Base-by-base conservation (phyloP, 495 filamentous ascomycete species). In the Podospora pseudocomata region DNA sequence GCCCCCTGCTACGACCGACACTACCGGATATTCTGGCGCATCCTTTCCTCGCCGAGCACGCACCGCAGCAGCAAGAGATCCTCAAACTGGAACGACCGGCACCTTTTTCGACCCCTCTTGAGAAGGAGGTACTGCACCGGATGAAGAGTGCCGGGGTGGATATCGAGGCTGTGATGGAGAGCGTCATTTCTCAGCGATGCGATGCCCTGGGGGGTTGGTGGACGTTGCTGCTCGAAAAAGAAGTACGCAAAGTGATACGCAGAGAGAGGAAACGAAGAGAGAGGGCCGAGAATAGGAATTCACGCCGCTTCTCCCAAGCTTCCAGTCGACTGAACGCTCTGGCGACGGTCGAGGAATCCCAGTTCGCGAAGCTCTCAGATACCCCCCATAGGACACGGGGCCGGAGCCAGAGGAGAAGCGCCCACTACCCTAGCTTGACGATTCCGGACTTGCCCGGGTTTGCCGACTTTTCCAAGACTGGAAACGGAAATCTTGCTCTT, bases 141-240 rank as follows among this genome's bases (percentile, higher is more conserved):
- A 97, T 99, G 95, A 90, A 92, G 66, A 92, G 92, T 70, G 96
- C 95, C 3, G 95, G 95, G 0, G 92, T 98, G 39, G 92, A 98
- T 76, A 94, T 96, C 66, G 95, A 99, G 73, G 84, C 90, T 65
- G 92, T 99, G 23, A 93, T 98, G 70, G 93, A 97, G 72, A 93
- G 96, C 70, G 95, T 99, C 27, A 81, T 97, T 15, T 87, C 94
- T 7, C 91, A 96, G 73, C 84, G 90, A 70, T 98, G 96, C 73
- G 94, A 99, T 76, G 84, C 86, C 11, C 80, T 99, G 53, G 93
- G 93, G 60, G 95, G 95, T 11, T 99, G 95, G 95, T 99, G 95
- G 95, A 91, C 92, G 19, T 79, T 99, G 27, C 78, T 98, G 67
- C 90, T 98, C 63, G 95, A 98, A 75, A 98, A 98, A 76, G 95